Conservation (phyloP, 2,329 filamentous ascomycete species). For the Myriosclerotinia scirpicola region DNA sequence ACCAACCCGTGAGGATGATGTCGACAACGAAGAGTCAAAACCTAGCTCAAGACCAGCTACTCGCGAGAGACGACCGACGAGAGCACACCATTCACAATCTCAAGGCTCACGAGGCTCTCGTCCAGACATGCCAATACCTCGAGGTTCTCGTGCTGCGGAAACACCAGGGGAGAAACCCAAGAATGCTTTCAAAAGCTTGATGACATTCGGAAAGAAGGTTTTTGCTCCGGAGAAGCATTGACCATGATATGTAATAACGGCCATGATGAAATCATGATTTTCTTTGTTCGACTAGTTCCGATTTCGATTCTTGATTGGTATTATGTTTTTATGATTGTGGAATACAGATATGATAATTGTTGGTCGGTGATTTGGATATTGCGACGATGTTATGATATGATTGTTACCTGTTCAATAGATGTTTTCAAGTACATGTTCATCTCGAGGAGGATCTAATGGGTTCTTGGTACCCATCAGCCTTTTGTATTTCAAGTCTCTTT, state of each 20-base stretch:
- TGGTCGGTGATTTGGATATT: conserved; percentile 11
- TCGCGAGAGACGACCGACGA: conserved; percentile 16
- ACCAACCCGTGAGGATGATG: conserved; percentile 12
- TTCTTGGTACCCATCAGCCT: conserved; percentile 3
- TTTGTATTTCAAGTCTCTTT: conserved; percentile 20
- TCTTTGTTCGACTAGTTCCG: conserved; percentile 14
- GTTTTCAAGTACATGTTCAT: conserved; percentile 6
- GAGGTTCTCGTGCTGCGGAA: conserved; percentile 9
- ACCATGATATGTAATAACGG: conserved; percentile 13
- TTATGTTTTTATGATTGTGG: conserved; percentile 22
- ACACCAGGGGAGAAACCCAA: conserved; percentile 21
- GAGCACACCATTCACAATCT: conserved; percentile 9
- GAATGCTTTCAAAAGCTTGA: conserved; percentile 20
- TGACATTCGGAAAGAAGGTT: conserved; percentile 23
- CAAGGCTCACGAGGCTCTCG: conserved; percentile 17
- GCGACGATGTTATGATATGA: conserved; percentile 13
- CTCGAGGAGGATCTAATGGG: conserved; percentile 6
- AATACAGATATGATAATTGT: background rate
- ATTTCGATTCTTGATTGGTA: conserved; percentile 20
- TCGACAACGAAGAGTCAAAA: conserved; percentile 11
- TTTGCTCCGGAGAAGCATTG: conserved; percentile 20
- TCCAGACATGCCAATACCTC: background rate
- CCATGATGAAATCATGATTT: conserved; percentile 4
- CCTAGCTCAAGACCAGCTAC: conserved; percentile 2
- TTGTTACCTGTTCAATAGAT: conserved; percentile 12